Conservation (phyloP, 2,329 filamentous ascomycete genomes). For the Paraconiothyrium sp. region DNA sequence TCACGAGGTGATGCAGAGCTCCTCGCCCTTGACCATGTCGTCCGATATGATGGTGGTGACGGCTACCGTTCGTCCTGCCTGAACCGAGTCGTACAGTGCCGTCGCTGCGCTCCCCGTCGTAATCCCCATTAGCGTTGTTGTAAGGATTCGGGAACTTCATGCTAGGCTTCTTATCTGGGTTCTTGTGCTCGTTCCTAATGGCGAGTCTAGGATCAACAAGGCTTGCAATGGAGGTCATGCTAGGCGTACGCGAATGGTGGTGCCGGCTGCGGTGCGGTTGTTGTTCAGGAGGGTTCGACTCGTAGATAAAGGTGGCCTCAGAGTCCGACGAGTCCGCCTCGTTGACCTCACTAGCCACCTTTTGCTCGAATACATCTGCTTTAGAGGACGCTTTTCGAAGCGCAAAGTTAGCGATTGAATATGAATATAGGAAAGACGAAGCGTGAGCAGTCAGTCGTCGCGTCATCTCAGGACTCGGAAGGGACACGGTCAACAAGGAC, state of each 20-base stretch:
- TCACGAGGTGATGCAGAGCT: conserved; percentile 73
- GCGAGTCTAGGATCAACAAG: conserved; percentile 67
- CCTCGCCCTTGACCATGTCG: conserved; percentile 78
- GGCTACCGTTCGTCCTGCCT: conserved; percentile 64
- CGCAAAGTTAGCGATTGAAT: conserved; percentile 47
- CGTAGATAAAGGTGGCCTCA: conserved; percentile 98
- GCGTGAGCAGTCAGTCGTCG: conserved; percentile 32
- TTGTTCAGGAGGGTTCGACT: conserved; percentile 84
- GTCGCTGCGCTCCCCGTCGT: conserved; percentile 51
- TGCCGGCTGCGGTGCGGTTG: conserved; percentile 74
- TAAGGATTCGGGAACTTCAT: conserved; percentile 93
- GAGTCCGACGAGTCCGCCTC: conserved; percentile 97
- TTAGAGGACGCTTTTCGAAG: conserved; percentile 80
- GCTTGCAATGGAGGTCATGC: conserved; percentile 81
- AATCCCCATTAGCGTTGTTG: conserved; percentile 66
- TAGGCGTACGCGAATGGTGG: conserved; percentile 89
- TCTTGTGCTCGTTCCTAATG: conserved; percentile 69
- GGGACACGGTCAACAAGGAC: conserved; percentile 36
- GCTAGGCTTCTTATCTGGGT: conserved; percentile 80
- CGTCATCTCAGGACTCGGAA: conserved; percentile 38
- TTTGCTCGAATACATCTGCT: conserved; percentile 97
- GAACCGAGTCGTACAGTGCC: conserved; percentile 53
- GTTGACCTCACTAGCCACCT: conserved; percentile 94
- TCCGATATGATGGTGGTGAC: conserved; percentile 82
- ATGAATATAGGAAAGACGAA: conserved; percentile 45